Conservation (phyloP, 805 yeast species). For the Saturnispora kantuleensis region DNA sequence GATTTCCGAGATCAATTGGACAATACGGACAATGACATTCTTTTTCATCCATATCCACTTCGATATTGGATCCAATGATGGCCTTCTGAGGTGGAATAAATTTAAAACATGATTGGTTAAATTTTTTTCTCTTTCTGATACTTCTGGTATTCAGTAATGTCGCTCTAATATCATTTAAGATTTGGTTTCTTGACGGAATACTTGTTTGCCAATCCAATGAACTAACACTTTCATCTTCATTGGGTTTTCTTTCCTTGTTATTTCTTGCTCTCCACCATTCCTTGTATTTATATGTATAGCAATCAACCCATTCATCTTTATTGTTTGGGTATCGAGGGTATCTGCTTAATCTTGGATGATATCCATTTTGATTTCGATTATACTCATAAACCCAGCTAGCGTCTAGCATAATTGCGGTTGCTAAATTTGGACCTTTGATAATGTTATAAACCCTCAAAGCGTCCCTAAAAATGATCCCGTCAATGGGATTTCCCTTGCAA, state of each 20-base stretch:
- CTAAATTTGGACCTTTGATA: conserved; percentile 7
- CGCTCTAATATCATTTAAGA: background rate
- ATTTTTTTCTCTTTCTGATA: conserved; percentile 1
- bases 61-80: background rate
- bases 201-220: background rate
- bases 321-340: conserved; percentile 5
- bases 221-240: background rate
- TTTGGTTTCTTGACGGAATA: background rate
- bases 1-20: conserved; percentile 3
- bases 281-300: conserved; percentile 1
- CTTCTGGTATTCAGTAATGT: background rate
- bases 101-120: background rate
- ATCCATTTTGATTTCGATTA: conserved; percentile 1
- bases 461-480: background rate
- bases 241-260: background rate
- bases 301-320: conserved; percentile 5
- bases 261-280: conserved; percentile 4
- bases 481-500: background rate
- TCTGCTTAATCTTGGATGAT: conserved; percentile 11
- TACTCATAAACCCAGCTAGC: conserved; percentile 8
- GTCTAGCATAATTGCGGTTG: conserved; percentile 2
- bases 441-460: conserved; percentile 9
- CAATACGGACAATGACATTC: conserved; percentile 9
- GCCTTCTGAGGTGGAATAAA: conserved; percentile 6
- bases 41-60: conserved; percentile 7